Evolutionary conservation across 2,329 filamentous ascomycete genomes (phyloP).

Genomic region (Arthrobotrys iridis): DNA sequence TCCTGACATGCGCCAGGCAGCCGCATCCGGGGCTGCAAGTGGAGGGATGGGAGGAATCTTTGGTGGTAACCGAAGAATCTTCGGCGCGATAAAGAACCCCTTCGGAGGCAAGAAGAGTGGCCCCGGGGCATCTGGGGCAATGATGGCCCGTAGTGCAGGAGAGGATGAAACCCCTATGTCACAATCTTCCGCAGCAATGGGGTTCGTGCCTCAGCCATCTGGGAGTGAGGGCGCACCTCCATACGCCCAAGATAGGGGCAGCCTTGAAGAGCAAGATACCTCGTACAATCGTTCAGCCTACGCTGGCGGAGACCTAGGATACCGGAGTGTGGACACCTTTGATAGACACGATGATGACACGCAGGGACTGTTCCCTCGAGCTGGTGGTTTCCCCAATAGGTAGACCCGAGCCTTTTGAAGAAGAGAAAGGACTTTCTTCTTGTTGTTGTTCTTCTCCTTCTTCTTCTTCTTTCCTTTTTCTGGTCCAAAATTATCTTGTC

Average conservation of each 20-base stretch:
- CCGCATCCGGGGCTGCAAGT: conserved; percentile 13
- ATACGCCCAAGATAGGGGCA: conserved; percentile 46
- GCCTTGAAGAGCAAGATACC: conserved; percentile 46
- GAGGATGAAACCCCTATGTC: conserved; percentile 38
- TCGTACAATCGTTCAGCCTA: conserved; percentile 26
- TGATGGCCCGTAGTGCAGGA: conserved; percentile 22
- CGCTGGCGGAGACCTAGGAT: conserved; percentile 39
- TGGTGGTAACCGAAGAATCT: conserved; percentile 31
- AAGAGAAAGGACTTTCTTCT: neutral
- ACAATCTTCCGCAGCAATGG: conserved; percentile 44
- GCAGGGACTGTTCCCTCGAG: conserved; percentile 43
- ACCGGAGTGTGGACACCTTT: conserved; percentile 46
- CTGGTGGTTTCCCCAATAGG: conserved; percentile 17
- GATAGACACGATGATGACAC: conserved; percentile 33
- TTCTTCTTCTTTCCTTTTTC: neutral
- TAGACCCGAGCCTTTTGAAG: neutral
- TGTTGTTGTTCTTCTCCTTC: neutral
- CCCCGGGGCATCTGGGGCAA: conserved; percentile 2
- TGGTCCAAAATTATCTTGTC: neutral
- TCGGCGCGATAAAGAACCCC: conserved; percentile 16
- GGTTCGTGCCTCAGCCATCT: conserved; percentile 24
- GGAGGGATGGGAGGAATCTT: conserved; percentile 16
- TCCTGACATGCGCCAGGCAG: neutral
- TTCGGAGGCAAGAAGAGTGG: conserved; percentile 31
- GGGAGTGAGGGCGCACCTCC: conserved; percentile 21